A percentile compares a stretch with the other conserved stretches of the same genome.
These are phyloP conservation scores for Crithidia thermophila DNA, from an alignment of 208 protist species.

Conservation along the genomic window DNA sequence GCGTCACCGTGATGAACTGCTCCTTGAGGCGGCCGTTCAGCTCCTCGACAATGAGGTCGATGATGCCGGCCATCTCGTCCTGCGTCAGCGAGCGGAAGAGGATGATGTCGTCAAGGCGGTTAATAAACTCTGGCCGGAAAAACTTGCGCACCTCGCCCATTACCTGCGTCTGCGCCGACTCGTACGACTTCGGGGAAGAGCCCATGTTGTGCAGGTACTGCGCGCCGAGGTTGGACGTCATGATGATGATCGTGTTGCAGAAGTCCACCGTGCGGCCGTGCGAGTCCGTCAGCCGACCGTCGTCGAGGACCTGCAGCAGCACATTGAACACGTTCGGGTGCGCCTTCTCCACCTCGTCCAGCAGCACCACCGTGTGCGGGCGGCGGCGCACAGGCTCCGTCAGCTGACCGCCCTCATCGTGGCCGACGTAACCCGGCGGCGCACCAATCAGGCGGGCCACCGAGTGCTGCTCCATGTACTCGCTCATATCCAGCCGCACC, in stretches of 20 bases:
- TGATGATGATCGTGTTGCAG: conserved; percentile 98
- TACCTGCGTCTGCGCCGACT: conserved; percentile 69
- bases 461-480: conserved; percentile 98
- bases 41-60: conserved; percentile 91
- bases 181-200: conserved; percentile 45
- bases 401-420: conserved; percentile 98
- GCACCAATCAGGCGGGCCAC: conserved; percentile 98
- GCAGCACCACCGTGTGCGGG: conserved; percentile 98
- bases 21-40: conserved; percentile 75
- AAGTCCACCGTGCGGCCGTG: conserved; percentile 98
- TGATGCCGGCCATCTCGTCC: conserved; percentile 87
- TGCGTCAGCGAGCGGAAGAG: conserved; percentile 95
- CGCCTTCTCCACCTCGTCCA: conserved; percentile 99
- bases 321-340: conserved; percentile 97
- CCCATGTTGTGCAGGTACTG: conserved; percentile 71
- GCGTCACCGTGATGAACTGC: conserved; percentile 49
- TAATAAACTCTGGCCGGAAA: conserved; percentile 98
- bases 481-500: conserved; percentile 98
- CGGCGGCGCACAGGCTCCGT: conserved; percentile 98
- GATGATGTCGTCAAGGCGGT: conserved; percentile 98
- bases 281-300: conserved; percentile 98
- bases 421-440: conserved; percentile 99
- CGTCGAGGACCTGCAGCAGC: conserved; percentile 98
- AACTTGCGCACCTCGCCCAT: conserved; percentile 87
- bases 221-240: conserved; percentile 97